Evolutionary conservation across 2,329 filamentous ascomycete genomes (phyloP), one percentile per base, ranked within the genome.

Genomic region (Pseudocercospora vitis): DNA sequence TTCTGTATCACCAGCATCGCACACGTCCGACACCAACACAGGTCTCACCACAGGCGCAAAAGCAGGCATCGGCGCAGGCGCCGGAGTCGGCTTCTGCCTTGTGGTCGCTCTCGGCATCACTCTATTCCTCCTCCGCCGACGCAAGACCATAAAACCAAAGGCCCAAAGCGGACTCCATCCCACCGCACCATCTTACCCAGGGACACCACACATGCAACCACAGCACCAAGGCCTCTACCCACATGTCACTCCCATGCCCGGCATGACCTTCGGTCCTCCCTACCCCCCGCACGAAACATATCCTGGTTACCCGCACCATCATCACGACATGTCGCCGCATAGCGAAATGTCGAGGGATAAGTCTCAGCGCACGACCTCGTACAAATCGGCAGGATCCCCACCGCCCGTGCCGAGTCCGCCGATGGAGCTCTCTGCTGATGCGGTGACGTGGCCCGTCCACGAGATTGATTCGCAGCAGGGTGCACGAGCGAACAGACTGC

Each of bases 31-130:
- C 6, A 14, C 50, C 11, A 21, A 48, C 8, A 16, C 42, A 8
- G 50, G 55, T 9, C 53, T 67, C 6, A 57, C 63, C 9, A 55
- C 51, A 0, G 61, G 59, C n/a, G 57, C 63, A 6, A 61, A 63
- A 55, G 54, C 50, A 5, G 64, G 63, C 28, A 63, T 65, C 11
- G 64, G 62, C 9, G 59, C 62, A 2, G 63, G 63, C 8, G 56
- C 60, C 7, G 62, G 45, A 12, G 58, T 44, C 31, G 61, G 58
- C 19, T 54, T 61, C 19, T 45, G 52, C n/a, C 45, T 65, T 19
- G n/a, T 63, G 19, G 53, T 58, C 12, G 51, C 50, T 16, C 28
- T 61, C 11, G 55, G 42, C 3, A 14, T 65, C 28, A 26, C 40
- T 9, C 18, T 58, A 24, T 57, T 55, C 26, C 50, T 58, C 21